Percentiles rank a stretch among this genome's conserved stretches.
phyloP scores from a whole-genome alignment of 2,329 filamentous ascomycete genomes.

The Madurella fahalii region DNA sequence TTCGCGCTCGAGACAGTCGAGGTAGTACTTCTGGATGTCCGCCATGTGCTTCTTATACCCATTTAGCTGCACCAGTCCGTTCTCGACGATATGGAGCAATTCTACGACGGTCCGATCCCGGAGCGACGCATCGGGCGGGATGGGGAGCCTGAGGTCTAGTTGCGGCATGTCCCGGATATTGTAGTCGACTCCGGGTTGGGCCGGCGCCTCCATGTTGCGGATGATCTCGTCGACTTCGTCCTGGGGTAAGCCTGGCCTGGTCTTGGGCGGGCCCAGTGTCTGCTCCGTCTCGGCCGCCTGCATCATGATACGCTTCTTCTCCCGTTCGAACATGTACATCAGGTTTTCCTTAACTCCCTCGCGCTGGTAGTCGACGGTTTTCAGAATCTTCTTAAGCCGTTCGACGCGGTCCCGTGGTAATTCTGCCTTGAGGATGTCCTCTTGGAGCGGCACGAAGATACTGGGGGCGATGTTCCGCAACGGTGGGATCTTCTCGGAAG shows the following conservation, averaged over 20 bases:
- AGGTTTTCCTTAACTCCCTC: conserved; percentile 32
- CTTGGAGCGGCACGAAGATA: conserved; percentile 34
- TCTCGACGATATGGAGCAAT: conserved; percentile 17
- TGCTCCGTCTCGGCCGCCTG: conserved; percentile 19
- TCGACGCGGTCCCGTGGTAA: conserved; percentile 28
- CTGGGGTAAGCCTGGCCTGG: conserved; percentile 14
- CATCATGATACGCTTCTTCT: conserved; percentile 30
- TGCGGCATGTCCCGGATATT: conserved; percentile 17
- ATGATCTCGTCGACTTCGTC: conserved; percentile 29
- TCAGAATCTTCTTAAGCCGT: conserved; percentile 29
- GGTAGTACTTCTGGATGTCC: conserved; percentile 17
- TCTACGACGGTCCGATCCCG: conserved; percentile 19
- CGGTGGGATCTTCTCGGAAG: conserved; percentile 25
- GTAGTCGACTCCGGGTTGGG: conserved; percentile 24
- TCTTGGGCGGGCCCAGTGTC: not conserved
- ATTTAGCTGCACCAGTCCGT: conserved; percentile 16
- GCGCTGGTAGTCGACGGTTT: conserved; percentile 31
- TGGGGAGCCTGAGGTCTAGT: not conserved
- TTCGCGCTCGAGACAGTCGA: conserved; percentile 26
- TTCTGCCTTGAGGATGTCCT: conserved; percentile 29
- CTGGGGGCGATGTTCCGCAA: conserved; percentile 29
- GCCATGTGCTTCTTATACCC: conserved; percentile 26
- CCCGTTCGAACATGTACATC: conserved; percentile 32
- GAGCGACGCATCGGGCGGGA: conserved; percentile 7
- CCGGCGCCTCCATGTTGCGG: conserved; percentile 26